Conservation (phyloP, 495 filamentous ascomycete genomes). For the Rusavskia elegans region DNA sequence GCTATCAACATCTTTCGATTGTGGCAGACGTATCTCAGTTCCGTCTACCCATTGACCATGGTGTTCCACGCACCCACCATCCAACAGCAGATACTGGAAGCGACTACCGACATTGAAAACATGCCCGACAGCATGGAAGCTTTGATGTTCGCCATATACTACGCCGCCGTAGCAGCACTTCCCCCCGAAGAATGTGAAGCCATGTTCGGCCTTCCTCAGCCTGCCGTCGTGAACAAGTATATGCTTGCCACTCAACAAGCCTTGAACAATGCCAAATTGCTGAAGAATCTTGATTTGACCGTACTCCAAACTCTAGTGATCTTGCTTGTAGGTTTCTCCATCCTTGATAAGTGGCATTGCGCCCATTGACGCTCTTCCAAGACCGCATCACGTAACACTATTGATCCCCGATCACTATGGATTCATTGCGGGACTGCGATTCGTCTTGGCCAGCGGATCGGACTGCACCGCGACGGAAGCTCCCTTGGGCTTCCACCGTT, state of each 20-base stretch:
- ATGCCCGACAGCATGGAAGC: constrained; percentile 24
- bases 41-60: constrained; percentile 54
- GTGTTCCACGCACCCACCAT: constrained; percentile 53
- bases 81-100: constrained; percentile 26
- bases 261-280: constrained; percentile 26
- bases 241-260: constrained; percentile 25
- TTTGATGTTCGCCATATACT: constrained; percentile 35
- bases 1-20: constrained; percentile 53
- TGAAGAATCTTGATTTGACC: constrained; percentile 25
- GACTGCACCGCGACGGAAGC: constrained; percentile 28
- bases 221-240: constrained; percentile 21
- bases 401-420: constrained; percentile 26
- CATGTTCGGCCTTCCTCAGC: constrained; percentile 25
- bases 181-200: constrained; percentile 21
- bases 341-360: constrained; percentile 13
- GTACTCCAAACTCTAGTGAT: constrained; percentile 30
- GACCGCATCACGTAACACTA: neutral
- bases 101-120: constrained; percentile 17
- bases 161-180: constrained; percentile 25
- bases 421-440: constrained; percentile 25
- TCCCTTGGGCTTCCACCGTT: constrained; percentile 24
- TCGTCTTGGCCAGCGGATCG: constrained; percentile 28
- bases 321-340: constrained; percentile 18
- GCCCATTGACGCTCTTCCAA: neutral
- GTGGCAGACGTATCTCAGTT: constrained; percentile 53